Percentiles rank a stretch among this genome's conserved stretches.
These are phyloP conservation scores for Entonaema liquescens DNA, from an alignment of 495 filamentous ascomycete genomes.

Conservation along the genomic window DNA sequence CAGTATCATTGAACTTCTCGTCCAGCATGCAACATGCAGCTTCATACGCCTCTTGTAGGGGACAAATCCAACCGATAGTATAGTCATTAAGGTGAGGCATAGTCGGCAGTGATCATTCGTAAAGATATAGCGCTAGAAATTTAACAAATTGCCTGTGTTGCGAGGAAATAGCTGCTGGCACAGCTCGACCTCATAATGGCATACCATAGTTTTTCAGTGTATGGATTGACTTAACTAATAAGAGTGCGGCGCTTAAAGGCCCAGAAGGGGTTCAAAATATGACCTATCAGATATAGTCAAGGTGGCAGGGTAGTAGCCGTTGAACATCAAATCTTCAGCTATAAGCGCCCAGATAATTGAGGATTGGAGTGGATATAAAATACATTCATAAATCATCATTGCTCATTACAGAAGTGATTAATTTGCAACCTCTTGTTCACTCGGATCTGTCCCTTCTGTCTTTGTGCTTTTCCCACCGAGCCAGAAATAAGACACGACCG, in stretches of 20 bases:
- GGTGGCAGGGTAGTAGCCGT: too few species aligned
- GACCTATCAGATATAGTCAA: background rate
- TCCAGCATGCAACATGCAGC: background rate
- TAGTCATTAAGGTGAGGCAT: background rate
- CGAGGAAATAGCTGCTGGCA: too few species aligned
- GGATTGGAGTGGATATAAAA: too few species aligned
- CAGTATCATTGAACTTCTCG: background rate
- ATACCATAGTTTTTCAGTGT: too few species aligned
- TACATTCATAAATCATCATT: too few species aligned
- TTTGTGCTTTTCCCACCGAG: constrained; percentile 8
- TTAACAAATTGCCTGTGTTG: too few species aligned
- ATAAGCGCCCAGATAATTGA: background rate
- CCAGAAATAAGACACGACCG: constrained; percentile 35
- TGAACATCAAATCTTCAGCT: too few species aligned
- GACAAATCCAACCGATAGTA: background rate
- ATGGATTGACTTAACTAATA: too few species aligned
- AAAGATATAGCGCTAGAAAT: background rate
- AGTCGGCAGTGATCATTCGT: background rate
- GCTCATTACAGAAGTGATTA: too few species aligned
- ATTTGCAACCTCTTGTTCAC: background rate
- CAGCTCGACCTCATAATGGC: too few species aligned
- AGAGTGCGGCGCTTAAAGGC: too few species aligned
- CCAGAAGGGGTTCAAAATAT: background rate
- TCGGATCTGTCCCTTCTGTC: background rate
- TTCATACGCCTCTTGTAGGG: background rate